Percentiles rank a stretch among this genome's conserved stretches.
phyloP scores from a whole-genome alignment of 495 filamentous ascomycete genomes.

The Podospora sp. region DNA sequence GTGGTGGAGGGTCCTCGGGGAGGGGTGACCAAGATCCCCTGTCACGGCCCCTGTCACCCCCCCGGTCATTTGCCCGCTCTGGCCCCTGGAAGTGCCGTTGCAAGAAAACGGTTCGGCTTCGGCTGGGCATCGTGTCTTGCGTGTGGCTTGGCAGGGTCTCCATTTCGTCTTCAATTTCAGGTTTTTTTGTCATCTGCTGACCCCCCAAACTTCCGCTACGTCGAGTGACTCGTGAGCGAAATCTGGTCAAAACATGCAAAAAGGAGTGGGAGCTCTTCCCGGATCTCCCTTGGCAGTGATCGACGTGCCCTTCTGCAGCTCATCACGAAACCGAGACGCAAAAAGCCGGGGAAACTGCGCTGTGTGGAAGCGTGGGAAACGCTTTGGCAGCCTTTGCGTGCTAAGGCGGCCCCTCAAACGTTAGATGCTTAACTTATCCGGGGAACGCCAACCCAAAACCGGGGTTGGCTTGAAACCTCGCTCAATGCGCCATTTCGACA shows the following conservation, averaged over 20 bases:
- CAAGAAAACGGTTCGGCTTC: conserved; percentile 17
- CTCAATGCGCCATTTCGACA: neutral
- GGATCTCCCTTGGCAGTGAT: conserved; percentile 7
- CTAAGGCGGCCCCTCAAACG: conserved; percentile 3
- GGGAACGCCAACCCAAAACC: conserved; percentile 10
- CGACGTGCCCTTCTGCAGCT: neutral
- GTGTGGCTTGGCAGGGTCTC: conserved; percentile 17
- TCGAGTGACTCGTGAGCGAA: neutral
- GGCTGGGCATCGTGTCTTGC: conserved; percentile 2
- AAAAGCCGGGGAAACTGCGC: neutral
- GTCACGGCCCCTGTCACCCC: neutral
- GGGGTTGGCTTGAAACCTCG: conserved; percentile 1
- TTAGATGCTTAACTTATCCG: conserved; percentile 13
- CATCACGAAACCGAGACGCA: conserved; percentile 36
- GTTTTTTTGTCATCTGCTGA: conserved; percentile 1
- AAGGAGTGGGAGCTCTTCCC: neutral
- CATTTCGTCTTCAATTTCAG: neutral
- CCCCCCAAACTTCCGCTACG: neutral
- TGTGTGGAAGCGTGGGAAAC: too few relatives aligned
- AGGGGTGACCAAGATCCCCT: neutral
- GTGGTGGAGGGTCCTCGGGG: neutral
- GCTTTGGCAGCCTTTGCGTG: neutral
- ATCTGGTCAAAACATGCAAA: neutral
- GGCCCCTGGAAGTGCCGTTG: conserved; percentile 16
- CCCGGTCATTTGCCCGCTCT: neutral